A percentile compares a stretch with the other conserved stretches of the same genome.
These are phyloP conservation scores for Termitomyces sp. DNA, from an alignment of 768 basidiomycete genomes.

Conservation along the genomic window DNA sequence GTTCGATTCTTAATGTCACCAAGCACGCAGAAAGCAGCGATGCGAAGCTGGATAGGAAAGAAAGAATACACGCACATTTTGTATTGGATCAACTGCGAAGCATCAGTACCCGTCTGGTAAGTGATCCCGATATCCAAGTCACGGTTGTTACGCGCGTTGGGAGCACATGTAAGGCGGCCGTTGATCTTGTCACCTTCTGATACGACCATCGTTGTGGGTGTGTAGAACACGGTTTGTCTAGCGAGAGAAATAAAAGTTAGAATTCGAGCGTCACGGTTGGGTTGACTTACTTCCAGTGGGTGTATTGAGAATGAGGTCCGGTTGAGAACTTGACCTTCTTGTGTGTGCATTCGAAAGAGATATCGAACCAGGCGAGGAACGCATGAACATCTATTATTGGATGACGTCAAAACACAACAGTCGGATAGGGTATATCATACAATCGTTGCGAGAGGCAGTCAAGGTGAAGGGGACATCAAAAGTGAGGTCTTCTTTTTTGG, in stretches of 20 bases:
- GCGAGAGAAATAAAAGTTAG: not conserved
- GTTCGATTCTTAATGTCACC: constrained; percentile 26
- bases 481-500: constrained; percentile 90
- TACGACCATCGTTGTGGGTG: constrained; percentile 68
- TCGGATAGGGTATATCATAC: constrained; percentile 38
- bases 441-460: constrained; percentile 83
- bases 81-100: constrained; percentile 49
- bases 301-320: constrained; percentile 95
- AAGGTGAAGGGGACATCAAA: constrained; percentile 81
- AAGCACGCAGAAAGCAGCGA: constrained; percentile 11
- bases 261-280: not conserved
- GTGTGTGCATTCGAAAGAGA: constrained; percentile 92
- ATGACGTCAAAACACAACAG: not conserved
- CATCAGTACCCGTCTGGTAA: constrained; percentile 46
- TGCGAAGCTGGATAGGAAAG: constrained; percentile 8
- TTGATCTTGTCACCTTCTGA: constrained; percentile 64
- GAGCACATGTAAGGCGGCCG: constrained; percentile 73
- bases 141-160: constrained; percentile 89
- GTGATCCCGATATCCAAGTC: constrained; percentile 88
- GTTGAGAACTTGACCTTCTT: constrained; percentile 95
- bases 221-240: constrained; percentile 98
- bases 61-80: constrained; percentile 72
- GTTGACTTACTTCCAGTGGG: constrained; percentile 85
- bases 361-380: constrained; percentile 99
- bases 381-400: constrained; percentile 77